Base-by-base conservation (phyloP, 768 basidiomycete genomes). In the Pleurotus ostreatus region DNA sequence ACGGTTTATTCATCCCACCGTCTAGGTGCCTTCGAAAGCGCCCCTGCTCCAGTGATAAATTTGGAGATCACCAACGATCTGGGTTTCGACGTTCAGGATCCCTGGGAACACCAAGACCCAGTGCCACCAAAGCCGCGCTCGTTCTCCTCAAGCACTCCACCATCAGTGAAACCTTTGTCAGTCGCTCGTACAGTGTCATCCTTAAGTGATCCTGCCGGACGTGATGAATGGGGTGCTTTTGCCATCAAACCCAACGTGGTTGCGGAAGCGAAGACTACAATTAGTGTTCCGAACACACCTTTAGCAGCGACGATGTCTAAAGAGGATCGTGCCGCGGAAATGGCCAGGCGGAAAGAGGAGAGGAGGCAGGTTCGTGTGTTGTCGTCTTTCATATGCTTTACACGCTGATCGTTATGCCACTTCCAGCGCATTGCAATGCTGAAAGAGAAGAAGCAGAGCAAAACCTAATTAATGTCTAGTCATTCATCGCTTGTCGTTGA, bases 261-360 rank as follows among this genome's bases (percentile, higher is more conserved):
- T 9, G 23, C 62, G 18, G 46, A 30, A 11, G 57, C 49, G 46
- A 65, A 63, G 16, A 48, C 61, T n/a, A 23, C 61, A n/a, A 55
- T 62, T 1, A 57, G 65, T 38, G 38, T 60, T 7, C 55, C 62
- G 1, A 53, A 65, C 34, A 38, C 61, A 11, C 55, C 67, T n/a
- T 34, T 34, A 8, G 47, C 65, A n/a, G 70, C 80, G 23, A 70
- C 68, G 1, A 76, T 93, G 79, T 80, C 82, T 23, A 97, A 94
- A 68, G 96, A 97, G 69, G 94, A 95, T 62, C 96, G 90, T 69
- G 91, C 91, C 1, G 85, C 84, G n/a, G 93, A 97, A 74, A 88
- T 98, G 85, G 89, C 88, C 6, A 77, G 88, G 60, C 78, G 94
- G 57, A 89, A 95, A 65, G 95, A 98, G 68, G 96, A 98, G 68